These are phyloP conservation scores for Pyricularia sp. DNA, from an alignment of 2,329 filamentous ascomycete genomes.

Conservation along the genomic window DNA sequence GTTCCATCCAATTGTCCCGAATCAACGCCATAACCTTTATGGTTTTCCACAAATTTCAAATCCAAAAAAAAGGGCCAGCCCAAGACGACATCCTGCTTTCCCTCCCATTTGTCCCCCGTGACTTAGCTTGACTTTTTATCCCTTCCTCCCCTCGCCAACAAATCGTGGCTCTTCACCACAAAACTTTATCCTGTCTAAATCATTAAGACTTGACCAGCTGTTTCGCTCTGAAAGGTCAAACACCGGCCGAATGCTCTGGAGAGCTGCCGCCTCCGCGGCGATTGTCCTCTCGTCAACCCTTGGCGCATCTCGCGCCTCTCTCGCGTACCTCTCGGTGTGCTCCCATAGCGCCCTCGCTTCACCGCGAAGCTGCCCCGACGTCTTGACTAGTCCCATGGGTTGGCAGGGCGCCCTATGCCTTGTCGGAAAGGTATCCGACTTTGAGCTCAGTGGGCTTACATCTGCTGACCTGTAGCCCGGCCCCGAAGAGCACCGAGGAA, in stretches of 20 bases:
- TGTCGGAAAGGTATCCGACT: not conserved
- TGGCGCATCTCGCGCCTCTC: slow-evolving; percentile 1
- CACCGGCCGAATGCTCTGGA: not conserved
- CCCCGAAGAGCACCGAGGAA: not conserved
- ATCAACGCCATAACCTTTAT: not conserved
- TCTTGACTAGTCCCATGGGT: not conserved
- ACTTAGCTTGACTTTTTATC: not conserved
- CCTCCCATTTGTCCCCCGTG: not conserved
- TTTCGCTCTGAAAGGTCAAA: not conserved
- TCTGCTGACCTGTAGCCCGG: slow-evolving; percentile 8
- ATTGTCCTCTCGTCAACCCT: not conserved
- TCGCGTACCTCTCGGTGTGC: slow-evolving; percentile 1
- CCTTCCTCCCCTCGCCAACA: not conserved
- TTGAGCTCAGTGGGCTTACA: not conserved
- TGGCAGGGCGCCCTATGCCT: not conserved
- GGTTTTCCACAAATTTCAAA: not conserved
- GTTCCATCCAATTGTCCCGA: not conserved
- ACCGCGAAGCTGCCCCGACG: not conserved
- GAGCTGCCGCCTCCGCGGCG: not conserved
- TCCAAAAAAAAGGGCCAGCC: not conserved
- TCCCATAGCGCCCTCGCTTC: slow-evolving; percentile 2
- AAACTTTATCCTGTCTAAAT: not conserved
- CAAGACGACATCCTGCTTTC: not conserved
- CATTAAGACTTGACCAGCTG: not conserved
- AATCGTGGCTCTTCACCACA: not conserved